Base-by-base conservation (phyloP, 257 asterid genomes). In the Forsythia viridissima region DNA sequence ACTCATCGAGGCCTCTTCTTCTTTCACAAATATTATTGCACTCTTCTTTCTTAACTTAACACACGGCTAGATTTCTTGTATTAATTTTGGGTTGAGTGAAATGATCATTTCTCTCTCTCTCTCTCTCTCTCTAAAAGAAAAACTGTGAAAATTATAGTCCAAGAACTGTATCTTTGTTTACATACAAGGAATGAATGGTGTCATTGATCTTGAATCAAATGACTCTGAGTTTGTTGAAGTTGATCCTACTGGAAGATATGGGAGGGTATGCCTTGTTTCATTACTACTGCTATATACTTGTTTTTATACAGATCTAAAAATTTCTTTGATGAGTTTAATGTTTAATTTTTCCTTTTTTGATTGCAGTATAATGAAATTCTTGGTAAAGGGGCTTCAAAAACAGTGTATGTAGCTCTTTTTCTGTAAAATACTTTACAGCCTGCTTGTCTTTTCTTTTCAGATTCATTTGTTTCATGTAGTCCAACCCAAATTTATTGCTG, bases 241-340 rank as follows among this genome's bases (percentile, higher is more conserved):
- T 76, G 91, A 87, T 87, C 91, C 89, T 68, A 79, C 89, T 40
- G 91, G 89, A 74, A 87, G 91, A 87, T 87, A 87, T 81, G 89
- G 91, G 77, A 87, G 91, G 73, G 91, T 87, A 83, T 57, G 39
- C 43, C 4, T 11, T 16, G 46, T 68, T 21, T 42, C 71, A 38
- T 8, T 57, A 1, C 10, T 75, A 41, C 8, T 1, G 30, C 18
- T 55, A 55, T 5, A 4, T 51, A 30, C 43, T 74, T 76, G 61
- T 34, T 63, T 38, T 18, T 24, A 46, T 78, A 55, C 11, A 42
- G 75, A 59, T 73, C 69, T 78, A 44, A 66, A 74, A 66, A 74
- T 72, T 57, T 71, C 59, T 70, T 81, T 55, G 59, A 24, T 55
- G 65, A 18, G 13, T 44, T 20, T 65, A 15, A 8, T 59, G n/a